These are phyloP conservation scores for Penstemon newberryi DNA, from an alignment of 257 asterid species.

Conservation along the genomic window DNA sequence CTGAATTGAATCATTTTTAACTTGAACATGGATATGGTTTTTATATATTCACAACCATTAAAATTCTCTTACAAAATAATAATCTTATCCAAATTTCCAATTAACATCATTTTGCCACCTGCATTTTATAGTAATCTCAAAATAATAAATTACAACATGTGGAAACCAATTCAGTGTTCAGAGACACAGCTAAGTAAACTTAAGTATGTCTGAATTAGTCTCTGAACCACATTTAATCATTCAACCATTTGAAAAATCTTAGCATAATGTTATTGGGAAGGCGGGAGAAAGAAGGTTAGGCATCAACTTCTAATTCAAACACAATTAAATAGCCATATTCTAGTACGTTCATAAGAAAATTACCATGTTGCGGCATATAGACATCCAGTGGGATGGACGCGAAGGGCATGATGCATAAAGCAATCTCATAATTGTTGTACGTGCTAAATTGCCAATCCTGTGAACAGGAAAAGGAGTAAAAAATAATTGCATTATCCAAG, in stretches of 20 bases:
- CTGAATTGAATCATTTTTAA: neutral
- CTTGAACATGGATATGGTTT: too few relatives aligned
- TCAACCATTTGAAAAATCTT: neutral
- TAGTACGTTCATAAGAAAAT: conserved; percentile 24
- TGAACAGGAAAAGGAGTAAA: conserved; percentile 26
- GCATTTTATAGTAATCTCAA: conserved; percentile 4
- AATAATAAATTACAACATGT: neutral
- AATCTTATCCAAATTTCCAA: conserved; percentile 13
- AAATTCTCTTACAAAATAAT: neutral
- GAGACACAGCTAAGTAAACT: conserved; percentile 1
- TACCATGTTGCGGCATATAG: conserved; percentile 88
- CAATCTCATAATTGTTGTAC: conserved; percentile 81
- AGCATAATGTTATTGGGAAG: conserved; percentile 18
- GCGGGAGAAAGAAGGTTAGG: conserved; percentile 18
- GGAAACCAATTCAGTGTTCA: neutral
- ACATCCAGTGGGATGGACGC: conserved; percentile 92
- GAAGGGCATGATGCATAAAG: conserved; percentile 89
- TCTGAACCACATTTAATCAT: conserved; percentile 11
- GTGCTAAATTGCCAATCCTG: conserved; percentile 90
- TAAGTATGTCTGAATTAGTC: neutral
- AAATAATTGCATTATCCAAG: neutral
- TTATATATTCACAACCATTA: neutral
- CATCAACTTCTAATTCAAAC: conserved; percentile 19
- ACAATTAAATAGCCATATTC: conserved; percentile 22
- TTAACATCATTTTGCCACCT: conserved; percentile 1